Evolutionary conservation across 2,329 filamentous ascomycete species (phyloP), one percentile per base, ranked within the genome.

Genomic region (Penicillium sp.): DNA sequence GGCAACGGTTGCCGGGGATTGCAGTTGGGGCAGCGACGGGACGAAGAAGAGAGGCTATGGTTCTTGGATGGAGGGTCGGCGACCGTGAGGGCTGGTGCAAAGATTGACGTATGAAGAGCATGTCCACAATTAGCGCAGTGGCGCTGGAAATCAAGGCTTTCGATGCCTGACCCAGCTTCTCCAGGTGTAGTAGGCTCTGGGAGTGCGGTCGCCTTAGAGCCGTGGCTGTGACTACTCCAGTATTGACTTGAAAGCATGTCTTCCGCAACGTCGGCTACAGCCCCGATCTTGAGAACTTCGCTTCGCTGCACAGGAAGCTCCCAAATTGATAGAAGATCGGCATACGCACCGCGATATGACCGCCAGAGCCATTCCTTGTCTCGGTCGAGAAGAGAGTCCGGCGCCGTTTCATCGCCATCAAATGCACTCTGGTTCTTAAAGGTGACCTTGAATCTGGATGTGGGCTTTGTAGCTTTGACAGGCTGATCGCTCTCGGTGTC

Each of bases 301-400:
- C 79, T 78, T 45, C 79, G 76, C 57, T 81, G 73, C 21, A 81
- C 74, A 12, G 77, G 71, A 10, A 86, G 59, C 12, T 77, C 77
- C 84, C 83, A 86, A 8, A 79, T 76, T n/a, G 78, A 78, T 4
- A 86, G 74, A 50, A 84, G 72, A 44, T 83, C 72, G 3, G 84
- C 81, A 66, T 86, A 86, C 42, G 78, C 73, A 46, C 74, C 69
- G 39, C 82, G 77, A 71, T 85, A 87, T 2, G 76, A 72, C 6
- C 69, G 70, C 59, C 80, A 81, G 41, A 80, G 70, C 58, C 66
- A 69, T 18, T 76, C 74, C 42, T 80, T 75, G 9, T 70, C 71
- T 42, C 73, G 70, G 41, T 83, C 76, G 6, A 85, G 68, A 18
- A 85, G 68, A 12, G 79, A 73, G 16, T 73, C 67, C 48, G 73